These are phyloP conservation scores for Wickerhamiella occidentalis DNA, from an alignment of 805 yeast genomes.

Conservation along the genomic window DNA sequence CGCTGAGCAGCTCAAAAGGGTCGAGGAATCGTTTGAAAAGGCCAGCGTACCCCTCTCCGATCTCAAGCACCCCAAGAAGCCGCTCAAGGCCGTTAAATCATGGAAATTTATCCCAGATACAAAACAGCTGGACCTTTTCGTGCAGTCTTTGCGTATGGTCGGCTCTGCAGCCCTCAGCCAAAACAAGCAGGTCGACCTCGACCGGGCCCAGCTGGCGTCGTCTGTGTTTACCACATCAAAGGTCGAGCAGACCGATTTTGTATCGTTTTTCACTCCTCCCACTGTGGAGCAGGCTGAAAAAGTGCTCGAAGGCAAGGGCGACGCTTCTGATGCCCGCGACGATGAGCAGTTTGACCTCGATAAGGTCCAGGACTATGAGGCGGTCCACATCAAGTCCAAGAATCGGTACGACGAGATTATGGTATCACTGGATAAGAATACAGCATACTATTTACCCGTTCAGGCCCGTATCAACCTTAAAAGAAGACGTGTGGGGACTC, in stretches of 20 bases:
- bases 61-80: constrained; percentile 70
- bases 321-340: constrained; percentile 31
- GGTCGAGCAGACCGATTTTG: constrained; percentile 62
- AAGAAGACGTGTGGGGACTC: constrained; percentile 65
- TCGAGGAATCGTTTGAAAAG: constrained; percentile 66
- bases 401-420: constrained; percentile 52
- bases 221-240: constrained; percentile 64
- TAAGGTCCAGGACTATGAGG: constrained; percentile 70
- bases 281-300: constrained; percentile 31
- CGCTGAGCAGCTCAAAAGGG: constrained; percentile 48
- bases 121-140: constrained; percentile 71
- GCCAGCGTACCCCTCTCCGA: constrained; percentile 36
- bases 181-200: constrained; percentile 17
- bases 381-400: constrained; percentile 40
- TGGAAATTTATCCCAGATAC: constrained; percentile 86
- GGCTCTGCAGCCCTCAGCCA: constrained; percentile 36
- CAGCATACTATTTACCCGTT: constrained; percentile 68
- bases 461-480: constrained; percentile 68
- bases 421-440: constrained; percentile 42
- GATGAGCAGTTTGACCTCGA: constrained; percentile 29
- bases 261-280: constrained; percentile 50
- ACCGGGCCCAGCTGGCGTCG: constrained; percentile 25
- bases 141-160: constrained; percentile 26
- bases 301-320: constrained; percentile 32
- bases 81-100: constrained; percentile 58